Percentiles rank a stretch among this genome's conserved stretches.
Conservation (phyloP, 768 basidiomycete species). For the Leccinum uliginosum region DNA sequence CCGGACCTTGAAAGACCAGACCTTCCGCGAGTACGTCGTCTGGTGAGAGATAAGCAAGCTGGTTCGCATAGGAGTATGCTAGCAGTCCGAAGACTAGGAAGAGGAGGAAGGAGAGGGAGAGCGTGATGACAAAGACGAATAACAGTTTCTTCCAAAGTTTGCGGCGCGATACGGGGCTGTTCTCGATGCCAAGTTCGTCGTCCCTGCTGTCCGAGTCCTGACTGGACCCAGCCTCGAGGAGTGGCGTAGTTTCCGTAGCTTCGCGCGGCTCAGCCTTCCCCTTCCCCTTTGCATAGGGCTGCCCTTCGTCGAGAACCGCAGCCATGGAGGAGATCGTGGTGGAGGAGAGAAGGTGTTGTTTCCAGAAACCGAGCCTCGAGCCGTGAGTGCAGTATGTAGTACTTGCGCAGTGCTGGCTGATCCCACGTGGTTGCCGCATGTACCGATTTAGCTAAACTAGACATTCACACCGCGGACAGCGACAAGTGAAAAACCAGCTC, state of each 20-base stretch:
- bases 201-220: conserved; percentile 12
- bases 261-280: conserved; percentile 19
- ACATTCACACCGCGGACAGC: conserved; percentile 41
- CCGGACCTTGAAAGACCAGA: conserved; percentile 56
- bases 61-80: conserved; percentile 63
- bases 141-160: conserved; percentile 33
- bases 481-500: conserved; percentile 57
- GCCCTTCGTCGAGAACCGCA: conserved; percentile 11
- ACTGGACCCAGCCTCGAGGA: conserved; percentile 25
- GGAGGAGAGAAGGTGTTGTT: not conserved
- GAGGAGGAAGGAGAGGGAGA: conserved; percentile 45
- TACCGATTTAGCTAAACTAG: conserved; percentile 4
- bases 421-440: conserved; percentile 16
- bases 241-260: conserved; percentile 29
- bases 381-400: too few species aligned
- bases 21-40: conserved; percentile 55
- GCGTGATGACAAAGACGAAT: conserved; percentile 54
- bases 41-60: conserved; percentile 47
- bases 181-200: conserved; percentile 21
- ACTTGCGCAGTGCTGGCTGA: not conserved
- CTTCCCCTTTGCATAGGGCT: conserved; percentile 23
- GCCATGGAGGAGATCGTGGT: conserved; percentile 21
- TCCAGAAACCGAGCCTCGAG: not conserved
- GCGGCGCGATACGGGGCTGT: conserved; percentile 18
- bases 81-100: conserved; percentile 46